phyloP scores from a whole-genome alignment of 768 basidiomycete species.

The Lanmaoa pseudosensibilis region DNA sequence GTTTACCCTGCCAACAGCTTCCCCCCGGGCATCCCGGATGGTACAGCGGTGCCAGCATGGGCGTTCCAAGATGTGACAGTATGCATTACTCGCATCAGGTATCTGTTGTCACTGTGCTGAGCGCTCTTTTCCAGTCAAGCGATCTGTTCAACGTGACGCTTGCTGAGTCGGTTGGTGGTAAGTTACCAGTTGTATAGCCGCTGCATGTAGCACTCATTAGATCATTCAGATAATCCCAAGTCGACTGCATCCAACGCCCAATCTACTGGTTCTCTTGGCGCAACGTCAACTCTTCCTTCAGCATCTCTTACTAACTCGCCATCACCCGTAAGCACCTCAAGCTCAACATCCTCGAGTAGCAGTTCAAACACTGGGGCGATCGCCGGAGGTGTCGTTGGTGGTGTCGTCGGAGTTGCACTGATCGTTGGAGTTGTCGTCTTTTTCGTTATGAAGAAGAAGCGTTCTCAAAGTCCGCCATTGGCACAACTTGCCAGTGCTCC shows the following conservation, averaged over 20 bases:
- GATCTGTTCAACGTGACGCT: conserved; percentile 40
- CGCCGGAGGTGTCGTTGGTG: conserved; percentile 63
- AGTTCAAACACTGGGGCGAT: conserved; percentile 52
- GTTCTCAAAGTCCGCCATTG: conserved; percentile 23
- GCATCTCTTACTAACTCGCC: conserved; percentile 17
- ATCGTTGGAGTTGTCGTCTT: conserved; percentile 42
- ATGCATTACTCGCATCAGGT: conserved; percentile 15
- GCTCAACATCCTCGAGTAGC: conserved; percentile 5
- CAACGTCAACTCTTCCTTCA: conserved; percentile 16
- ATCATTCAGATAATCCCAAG: conserved; percentile 41
- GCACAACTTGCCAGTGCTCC: conserved; percentile 5
- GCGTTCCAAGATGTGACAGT: conserved; percentile 57
- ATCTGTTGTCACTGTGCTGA: conserved; percentile 4
- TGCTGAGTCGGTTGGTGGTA: conserved; percentile 37
- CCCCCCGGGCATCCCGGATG: conserved; percentile 45
- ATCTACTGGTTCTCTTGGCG: conserved; percentile 20
- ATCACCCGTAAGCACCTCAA: conserved; percentile 2
- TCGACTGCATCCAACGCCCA: conserved; percentile 39
- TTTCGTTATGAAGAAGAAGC: conserved; percentile 35
- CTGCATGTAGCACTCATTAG: background rate
- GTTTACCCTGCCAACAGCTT: conserved; percentile 35
- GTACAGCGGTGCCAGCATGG: conserved; percentile 58
- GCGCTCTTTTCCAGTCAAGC: conserved; percentile 25
- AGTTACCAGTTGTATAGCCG: background rate
- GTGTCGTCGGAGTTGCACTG: conserved; percentile 50